Percentiles rank a stretch among this genome's conserved stretches.
phyloP scores from a whole-genome alignment of 768 basidiomycete genomes.

The Lentinula sp. region DNA sequence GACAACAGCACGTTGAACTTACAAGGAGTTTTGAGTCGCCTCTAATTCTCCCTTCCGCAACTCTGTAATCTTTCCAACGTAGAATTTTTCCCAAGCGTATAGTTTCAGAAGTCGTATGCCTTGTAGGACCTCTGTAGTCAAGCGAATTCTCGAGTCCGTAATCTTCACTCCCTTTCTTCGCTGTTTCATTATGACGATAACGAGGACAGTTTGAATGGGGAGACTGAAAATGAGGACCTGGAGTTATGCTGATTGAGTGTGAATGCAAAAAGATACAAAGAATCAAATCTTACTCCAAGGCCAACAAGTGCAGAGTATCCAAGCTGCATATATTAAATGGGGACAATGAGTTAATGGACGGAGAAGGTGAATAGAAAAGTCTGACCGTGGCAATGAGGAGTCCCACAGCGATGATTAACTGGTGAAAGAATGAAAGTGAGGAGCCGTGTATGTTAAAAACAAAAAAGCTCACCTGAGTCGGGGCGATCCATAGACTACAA shows the following conservation, averaged over 20 bases:
- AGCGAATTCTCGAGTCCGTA: slow-evolving; percentile 47
- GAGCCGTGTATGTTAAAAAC: not conserved
- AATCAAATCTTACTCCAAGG: slow-evolving; percentile 26
- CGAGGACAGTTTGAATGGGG: slow-evolving; percentile 40
- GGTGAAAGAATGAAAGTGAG: not conserved
- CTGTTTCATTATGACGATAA: slow-evolving; percentile 35
- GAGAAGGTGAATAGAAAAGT: not conserved
- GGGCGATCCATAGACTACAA: slow-evolving; percentile 24
- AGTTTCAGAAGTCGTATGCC: slow-evolving; percentile 41
- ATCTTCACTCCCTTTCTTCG: slow-evolving; percentile 40
- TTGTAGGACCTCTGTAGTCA: slow-evolving; percentile 46
- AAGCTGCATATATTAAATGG: slow-evolving; percentile 20
- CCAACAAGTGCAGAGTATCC: slow-evolving; percentile 53
- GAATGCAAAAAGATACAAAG: not conserved
- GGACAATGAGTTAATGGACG: not conserved
- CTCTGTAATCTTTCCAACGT: slow-evolving; percentile 16
- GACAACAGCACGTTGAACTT: slow-evolving; percentile 5
- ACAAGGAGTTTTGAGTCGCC: slow-evolving; percentile 15
- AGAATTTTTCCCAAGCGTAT: slow-evolving; percentile 35
- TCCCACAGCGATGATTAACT: slow-evolving; percentile 44
- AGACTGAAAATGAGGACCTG: slow-evolving; percentile 42
- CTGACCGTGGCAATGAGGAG: slow-evolving; percentile 41
- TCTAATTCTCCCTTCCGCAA: slow-evolving; percentile 14
- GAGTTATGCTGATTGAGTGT: not conserved
- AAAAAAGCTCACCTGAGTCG: slow-evolving; percentile 19